Evolutionary conservation across 768 basidiomycete genomes (phyloP), one percentile per base, ranked within the genome.

Genomic region (Boletellus ananas): DNA sequence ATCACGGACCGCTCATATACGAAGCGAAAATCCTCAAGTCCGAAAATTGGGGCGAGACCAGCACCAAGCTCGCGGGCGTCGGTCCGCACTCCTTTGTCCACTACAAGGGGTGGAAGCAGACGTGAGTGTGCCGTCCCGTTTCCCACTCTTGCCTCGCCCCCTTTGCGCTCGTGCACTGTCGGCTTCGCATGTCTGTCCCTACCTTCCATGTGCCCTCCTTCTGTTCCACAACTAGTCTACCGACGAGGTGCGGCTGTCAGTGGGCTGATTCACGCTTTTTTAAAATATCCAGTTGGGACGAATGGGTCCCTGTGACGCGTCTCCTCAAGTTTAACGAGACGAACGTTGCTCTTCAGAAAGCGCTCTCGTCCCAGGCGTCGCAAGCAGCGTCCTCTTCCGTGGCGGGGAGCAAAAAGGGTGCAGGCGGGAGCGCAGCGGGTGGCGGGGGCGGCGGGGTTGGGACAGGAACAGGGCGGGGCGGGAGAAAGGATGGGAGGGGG

Each of bases 21-120:
- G 93, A 95, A 47, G 94, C 94, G 11, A 95, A 97, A 69, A 76
- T 97, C n/a, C 78, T 94, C 57, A 78, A 83, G 58, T 64, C 68
- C 11, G 82, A 85, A 51, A 76, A 72, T 35, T 85, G 83, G 70
- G 81, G 84, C 51, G 84, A 86, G 58, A 68, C 74, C 16, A 83
- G 74, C 47, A 79, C 84, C 1, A 74, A 79, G 36, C 76, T 79
- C 6, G 81, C 83, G 6, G 65, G 69, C 10, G 67, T 79, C 3
- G 95, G 94, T 6, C 80, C 83, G 4, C 91, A 95, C 60, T 97
- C 91, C 70, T 85, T 89, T 53, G 94, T 99, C 34, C 96, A 99
- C 68, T 99, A 99, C 77, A 96, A 97, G 70, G 96, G 96, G 9
- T 99, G 96, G 96, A 99, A 97, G 67, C 89, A 92, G 68, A 94